Evolutionary conservation across 768 basidiomycete species (phyloP).

Genomic region (Polyporus arcularius): DNA sequence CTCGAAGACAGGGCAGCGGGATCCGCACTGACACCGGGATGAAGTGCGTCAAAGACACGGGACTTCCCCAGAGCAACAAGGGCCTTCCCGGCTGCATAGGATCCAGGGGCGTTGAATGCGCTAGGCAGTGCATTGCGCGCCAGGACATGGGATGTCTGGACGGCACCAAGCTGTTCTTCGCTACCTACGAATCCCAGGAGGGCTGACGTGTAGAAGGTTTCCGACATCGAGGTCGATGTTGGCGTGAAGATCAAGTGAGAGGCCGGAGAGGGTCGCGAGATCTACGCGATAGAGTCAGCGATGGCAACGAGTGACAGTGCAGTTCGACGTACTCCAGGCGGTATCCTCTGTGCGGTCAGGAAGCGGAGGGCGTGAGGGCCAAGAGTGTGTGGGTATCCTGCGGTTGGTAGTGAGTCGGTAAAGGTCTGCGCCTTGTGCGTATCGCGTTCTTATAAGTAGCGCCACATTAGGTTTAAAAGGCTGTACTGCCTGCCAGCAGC

Average conservation of each 20-base stretch:
- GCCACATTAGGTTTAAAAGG: too few relatives aligned
- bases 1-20: not conserved
- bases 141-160: not conserved
- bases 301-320: not conserved
- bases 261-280: not conserved
- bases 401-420: too few relatives aligned
- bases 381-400: too few relatives aligned
- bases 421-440: too few relatives aligned
- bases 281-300: not conserved
- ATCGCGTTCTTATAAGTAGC: too few relatives aligned
- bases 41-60: constrained; percentile 13
- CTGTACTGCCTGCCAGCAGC: too few relatives aligned
- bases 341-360: not conserved
- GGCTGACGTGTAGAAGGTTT: too few relatives aligned
- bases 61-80: not conserved
- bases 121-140: not conserved
- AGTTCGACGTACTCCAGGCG: not conserved
- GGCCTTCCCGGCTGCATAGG: not conserved
- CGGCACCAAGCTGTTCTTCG: constrained; percentile 2
- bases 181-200: constrained; percentile 7
- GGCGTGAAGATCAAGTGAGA: not conserved
- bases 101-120: constrained; percentile 11
- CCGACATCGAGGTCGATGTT: too few relatives aligned
- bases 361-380: too few relatives aligned
- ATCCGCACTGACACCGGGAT: constrained; percentile 5